phyloP scores from a whole-genome alignment of 1,139 yeast species.

The Hansenula sp. region DNA sequence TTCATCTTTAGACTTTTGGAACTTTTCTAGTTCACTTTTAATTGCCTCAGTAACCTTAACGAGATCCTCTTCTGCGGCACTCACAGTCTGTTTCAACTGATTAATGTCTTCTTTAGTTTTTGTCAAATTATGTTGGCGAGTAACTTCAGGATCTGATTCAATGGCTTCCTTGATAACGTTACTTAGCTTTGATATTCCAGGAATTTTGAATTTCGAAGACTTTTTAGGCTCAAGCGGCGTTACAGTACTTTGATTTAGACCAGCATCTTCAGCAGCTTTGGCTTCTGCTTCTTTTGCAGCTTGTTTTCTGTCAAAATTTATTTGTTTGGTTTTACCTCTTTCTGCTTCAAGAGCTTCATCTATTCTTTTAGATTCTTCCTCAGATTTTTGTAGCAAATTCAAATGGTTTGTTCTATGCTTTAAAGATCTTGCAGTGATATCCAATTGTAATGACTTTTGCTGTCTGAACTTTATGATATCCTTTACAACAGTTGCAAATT shows the following conservation, averaged over 20 bases:
- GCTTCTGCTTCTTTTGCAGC: slow-evolving; percentile 33
- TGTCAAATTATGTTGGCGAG: slow-evolving; percentile 53
- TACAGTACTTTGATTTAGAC: slow-evolving; percentile 2
- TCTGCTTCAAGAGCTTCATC: slow-evolving; percentile 28
- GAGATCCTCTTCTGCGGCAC: slow-evolving; percentile 53
- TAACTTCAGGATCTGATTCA: slow-evolving; percentile 66
- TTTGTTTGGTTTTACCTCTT: slow-evolving; percentile 24
- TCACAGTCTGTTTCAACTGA: slow-evolving; percentile 52
- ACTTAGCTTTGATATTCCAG: slow-evolving; percentile 47
- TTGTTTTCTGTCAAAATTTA: slow-evolving; percentile 22
- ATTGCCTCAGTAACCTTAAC: slow-evolving; percentile 47
- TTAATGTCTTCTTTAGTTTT: slow-evolving; percentile 48
- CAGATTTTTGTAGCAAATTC: slow-evolving; percentile 42
- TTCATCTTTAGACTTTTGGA: slow-evolving; percentile 30
- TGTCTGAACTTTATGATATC: slow-evolving; percentile 62
- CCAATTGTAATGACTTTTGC: slow-evolving; percentile 61
- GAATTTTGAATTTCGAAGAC: slow-evolving; percentile 34
- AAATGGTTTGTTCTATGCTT: slow-evolving; percentile 40
- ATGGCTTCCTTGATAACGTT: slow-evolving; percentile 65
- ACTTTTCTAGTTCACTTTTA: slow-evolving; percentile 35
- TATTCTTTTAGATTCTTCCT: slow-evolving; percentile 25
- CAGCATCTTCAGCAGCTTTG: slow-evolving; percentile 22
- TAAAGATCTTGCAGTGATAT: slow-evolving; percentile 51
- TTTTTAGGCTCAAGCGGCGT: slow-evolving; percentile 24
- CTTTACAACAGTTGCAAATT: slow-evolving; percentile 62